Base-by-base conservation (phyloP, 108 stramenopile species). In the Cyclostephanos invisitatus region DNA sequence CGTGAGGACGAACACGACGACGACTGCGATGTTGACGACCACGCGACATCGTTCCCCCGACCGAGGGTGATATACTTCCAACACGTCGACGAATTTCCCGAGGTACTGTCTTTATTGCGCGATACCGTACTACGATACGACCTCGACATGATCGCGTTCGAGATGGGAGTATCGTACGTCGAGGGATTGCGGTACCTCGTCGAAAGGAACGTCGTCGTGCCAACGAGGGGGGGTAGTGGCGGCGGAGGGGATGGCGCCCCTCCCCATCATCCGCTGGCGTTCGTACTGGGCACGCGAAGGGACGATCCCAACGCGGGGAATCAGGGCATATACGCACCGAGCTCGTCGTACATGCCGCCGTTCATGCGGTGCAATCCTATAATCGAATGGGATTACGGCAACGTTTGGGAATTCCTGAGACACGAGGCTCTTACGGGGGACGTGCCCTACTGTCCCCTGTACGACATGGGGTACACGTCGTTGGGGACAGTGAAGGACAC, bases 341-440 rank as follows among this genome's bases (percentile, higher is more conserved):
- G 83, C 2, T 84, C 83, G 5, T 85, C 88, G 58, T 96, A 96
- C 85, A 95, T 99, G 98, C 99, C 99, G 24, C 96, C 97, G 3
- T 98, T 99, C 70, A 91, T 99, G 85, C 86, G 99, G 9, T 94
- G 98, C 22, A 98, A 98, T 83, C 99, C 99, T 3, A 83, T 98
- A 8, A 61, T 99, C 42, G 61, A 92, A 42, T 99, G 99, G 99
- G 85, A 71, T 3, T 95, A 96, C 68, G 89, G 88, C 7, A 84
- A 95, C 57, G 87, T 99, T 6, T 98, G 97, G 98, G 86, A 90
- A 47, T 98, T 98, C 70, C 72, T 98, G 49, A 70, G 97, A 35
- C 29, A 75, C 7, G 96, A 89, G 73, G 67, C 96, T 22, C 80
- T 99, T 1, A 8, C 7, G 10, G 40, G 40, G 8, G 40, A 40